Base-by-base conservation (phyloP, 441 rosid species). In the Metrosideros polymorpha region DNA sequence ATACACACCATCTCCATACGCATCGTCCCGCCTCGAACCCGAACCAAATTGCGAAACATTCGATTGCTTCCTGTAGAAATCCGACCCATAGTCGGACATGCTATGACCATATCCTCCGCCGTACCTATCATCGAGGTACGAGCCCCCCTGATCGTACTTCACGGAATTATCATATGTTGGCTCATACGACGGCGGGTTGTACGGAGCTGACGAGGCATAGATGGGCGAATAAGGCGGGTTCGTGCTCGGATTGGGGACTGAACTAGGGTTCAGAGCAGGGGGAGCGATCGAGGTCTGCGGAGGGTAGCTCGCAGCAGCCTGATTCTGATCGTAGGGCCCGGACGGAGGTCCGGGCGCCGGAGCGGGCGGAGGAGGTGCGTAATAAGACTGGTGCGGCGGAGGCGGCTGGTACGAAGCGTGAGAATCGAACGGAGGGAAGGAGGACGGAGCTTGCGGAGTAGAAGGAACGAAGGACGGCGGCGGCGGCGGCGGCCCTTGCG, bases 1-100 rank as follows among this genome's bases (percentile, higher is more conserved):
- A 94, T 92, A 96, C 14, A 96, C 95, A 2, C 98, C 99, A 85
- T 96, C 99, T 3, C 95, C 97, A 83, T 92, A 94, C 4, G 91
- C 94, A 90, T 92, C 95, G 29, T 94, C 95, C 7, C 90, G 85
- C 25, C 88, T 90, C 12, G 88, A 84, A 29, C 88, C 91, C 12
- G 88, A 84, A 86, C 90, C 94, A 30, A 86, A 93, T 61, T 90
- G 82, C 30, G 88, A 91, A 35, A 90, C 92, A 66, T 90, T 91
- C 12, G 95, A 53, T 89, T 91, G 89, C 92, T 94, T 95, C 63
- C 94, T 95, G 53, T 93, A 94, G 51, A 85, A 85, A 88, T 95
- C 89, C 54, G 88, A 56, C 30, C 94, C 97, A 75, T 88, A 51
- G 86, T 92, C 95, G 30, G 97, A 92, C 88, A 94, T 88, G 66